Evolutionary conservation across 306 rosid species (phyloP), one percentile per base, ranked within the genome.

Genomic region (Vachellia pachyceras): DNA sequence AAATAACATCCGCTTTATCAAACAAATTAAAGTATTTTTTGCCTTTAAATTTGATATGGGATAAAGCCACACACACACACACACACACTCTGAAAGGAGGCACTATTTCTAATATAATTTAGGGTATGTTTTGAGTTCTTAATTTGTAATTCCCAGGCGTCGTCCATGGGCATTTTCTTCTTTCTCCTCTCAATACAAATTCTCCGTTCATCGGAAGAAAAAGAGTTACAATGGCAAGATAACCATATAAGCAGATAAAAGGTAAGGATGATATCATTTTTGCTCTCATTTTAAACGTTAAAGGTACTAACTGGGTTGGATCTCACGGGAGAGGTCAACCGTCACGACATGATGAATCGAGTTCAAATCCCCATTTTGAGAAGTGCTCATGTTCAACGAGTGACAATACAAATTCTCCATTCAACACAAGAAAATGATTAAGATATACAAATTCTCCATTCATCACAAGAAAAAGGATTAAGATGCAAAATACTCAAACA

Each of bases 1-100:
- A 85, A 73, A 58, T 67, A 72, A 29, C 39, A 77, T 77, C 50
- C 66, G 25, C 3, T 61, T 25, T 10, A 72, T 64, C n/a, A 29
- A 63, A 8, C 75, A 50, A 3, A 70, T 17, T 69, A 10, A 18
- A 14, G 6, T n/a, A n/a, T n/a, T n/a, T n/a, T n/a, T n/a, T n/a
- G 55, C 55, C 55, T 49, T 49, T 13, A 11, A n/a, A 5, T 60
- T 10, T 57, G 63, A 6, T 55, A 55, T n/a, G 63, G 11, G 25
- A 55, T 55, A 55, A 29, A 55, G 20, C 20, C 20, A 23, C 1
- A n/a, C n/a, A n/a, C n/a, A n/a, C n/a, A n/a, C n/a, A n/a, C n/a
- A n/a, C n/a, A n/a, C n/a, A n/a, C n/a, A 6, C 29, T 61, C 29
- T 12, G 0, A 4, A 61, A 20, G 67, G 6, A 29, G 3, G 1